A percentile compares a stretch with the other conserved stretches of the same genome.
These are phyloP conservation scores for Furcasterigmium sp. DNA, from an alignment of 2,329 filamentous ascomycete genomes.

Conservation along the genomic window DNA sequence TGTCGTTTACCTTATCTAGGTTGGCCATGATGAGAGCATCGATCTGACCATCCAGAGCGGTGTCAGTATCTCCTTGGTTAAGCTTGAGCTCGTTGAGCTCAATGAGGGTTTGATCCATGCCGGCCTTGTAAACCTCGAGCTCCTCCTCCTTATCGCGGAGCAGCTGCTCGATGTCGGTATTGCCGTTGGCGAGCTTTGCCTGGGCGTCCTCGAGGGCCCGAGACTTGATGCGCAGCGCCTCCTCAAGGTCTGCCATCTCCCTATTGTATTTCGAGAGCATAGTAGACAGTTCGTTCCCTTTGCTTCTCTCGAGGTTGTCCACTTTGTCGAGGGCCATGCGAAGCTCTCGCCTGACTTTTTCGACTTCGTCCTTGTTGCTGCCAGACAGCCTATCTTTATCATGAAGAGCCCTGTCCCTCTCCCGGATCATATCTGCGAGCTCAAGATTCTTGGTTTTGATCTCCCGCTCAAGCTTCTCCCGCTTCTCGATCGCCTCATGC, in stretches of 20 bases:
- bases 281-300: slow-evolving; percentile 90
- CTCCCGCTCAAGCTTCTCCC: slow-evolving; percentile 93
- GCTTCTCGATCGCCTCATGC: slow-evolving; percentile 90
- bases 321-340: slow-evolving; percentile 87
- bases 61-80: slow-evolving; percentile 69
- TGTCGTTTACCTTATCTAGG: slow-evolving; percentile 90
- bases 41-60: slow-evolving; percentile 82
- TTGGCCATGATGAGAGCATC: slow-evolving; percentile 84
- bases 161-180: slow-evolving; percentile 77
- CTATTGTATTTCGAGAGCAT: slow-evolving; percentile 96
- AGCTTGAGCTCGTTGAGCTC: slow-evolving; percentile 85
- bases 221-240: slow-evolving; percentile 83
- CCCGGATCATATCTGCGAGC: slow-evolving; percentile 95
- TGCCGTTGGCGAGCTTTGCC: slow-evolving; percentile 70
- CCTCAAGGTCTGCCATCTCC: slow-evolving; percentile 94
- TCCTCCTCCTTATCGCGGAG: slow-evolving; percentile 96
- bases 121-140: slow-evolving; percentile 94
- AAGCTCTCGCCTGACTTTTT: slow-evolving; percentile 91
- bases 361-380: slow-evolving; percentile 84
- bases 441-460: slow-evolving; percentile 99
- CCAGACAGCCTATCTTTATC: slow-evolving; percentile 86
- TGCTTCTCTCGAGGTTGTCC: slow-evolving; percentile 86
- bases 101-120: slow-evolving; percentile 92
- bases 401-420: slow-evolving; percentile 87
- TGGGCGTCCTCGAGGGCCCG: slow-evolving; percentile 80